Evolutionary conservation across 805 yeast genomes (phyloP).

Genomic region (Komagataella kurtzmanii): DNA sequence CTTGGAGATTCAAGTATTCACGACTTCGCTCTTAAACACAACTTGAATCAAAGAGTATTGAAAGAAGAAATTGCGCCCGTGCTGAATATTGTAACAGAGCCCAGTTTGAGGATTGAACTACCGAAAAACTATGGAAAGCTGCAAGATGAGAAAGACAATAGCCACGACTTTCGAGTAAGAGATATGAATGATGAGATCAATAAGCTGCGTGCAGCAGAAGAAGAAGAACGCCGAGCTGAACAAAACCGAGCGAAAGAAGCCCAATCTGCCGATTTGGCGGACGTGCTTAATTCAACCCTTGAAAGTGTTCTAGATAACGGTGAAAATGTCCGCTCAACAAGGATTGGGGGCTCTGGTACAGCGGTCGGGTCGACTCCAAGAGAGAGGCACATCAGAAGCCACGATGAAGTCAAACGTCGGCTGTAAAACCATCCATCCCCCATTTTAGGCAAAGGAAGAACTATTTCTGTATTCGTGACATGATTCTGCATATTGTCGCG

Average conservation of each 20-base stretch:
- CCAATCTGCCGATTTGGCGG: neutral
- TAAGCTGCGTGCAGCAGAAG: neutral
- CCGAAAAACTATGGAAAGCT: neutral
- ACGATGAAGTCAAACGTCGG: neutral
- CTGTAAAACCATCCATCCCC: neutral
- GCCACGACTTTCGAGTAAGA: neutral
- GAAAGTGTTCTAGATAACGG: constrained; percentile 1
- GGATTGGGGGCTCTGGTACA: neutral
- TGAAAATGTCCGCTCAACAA: neutral
- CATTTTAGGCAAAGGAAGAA: neutral
- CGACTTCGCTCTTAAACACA: neutral
- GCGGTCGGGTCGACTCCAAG: neutral
- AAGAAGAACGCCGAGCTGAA: neutral
- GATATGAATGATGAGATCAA: neutral
- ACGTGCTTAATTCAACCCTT: neutral
- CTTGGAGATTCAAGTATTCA: neutral
- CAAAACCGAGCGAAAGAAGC: neutral
- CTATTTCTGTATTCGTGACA: neutral
- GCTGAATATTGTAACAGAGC: neutral
- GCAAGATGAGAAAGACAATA: neutral
- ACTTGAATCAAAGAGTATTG: neutral
- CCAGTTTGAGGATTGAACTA: neutral
- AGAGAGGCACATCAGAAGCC: neutral
- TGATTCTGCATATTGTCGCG: neutral
- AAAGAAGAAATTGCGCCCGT: neutral